Evolutionary conservation across 1,284 basidiomycete genomes (phyloP).

Genomic region (Ustilago nuda): DNA sequence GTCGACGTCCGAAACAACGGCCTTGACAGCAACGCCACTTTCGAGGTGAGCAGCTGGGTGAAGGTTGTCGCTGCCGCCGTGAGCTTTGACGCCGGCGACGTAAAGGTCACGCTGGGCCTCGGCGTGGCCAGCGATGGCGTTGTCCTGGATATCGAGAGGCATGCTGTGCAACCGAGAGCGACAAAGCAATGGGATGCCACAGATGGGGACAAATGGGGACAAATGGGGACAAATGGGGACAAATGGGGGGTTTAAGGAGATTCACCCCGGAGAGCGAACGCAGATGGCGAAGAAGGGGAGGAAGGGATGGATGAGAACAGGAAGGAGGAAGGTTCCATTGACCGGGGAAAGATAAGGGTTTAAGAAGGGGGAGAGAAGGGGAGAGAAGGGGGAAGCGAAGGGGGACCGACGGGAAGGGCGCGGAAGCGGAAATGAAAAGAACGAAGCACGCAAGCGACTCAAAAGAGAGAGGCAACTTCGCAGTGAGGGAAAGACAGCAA

Average conservation of each 20-base stretch:
- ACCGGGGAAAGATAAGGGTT: background rate
- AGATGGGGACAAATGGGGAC: too few species aligned
- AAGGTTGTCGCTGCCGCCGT: constrained; percentile 30
- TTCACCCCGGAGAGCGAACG: background rate
- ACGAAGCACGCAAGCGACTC: constrained; percentile 12
- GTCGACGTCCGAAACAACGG: constrained; percentile 37
- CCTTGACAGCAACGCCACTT: constrained; percentile 29
- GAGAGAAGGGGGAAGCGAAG: background rate
- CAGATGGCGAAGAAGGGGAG: background rate
- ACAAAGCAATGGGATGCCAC: background rate
- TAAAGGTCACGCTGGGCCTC: constrained; percentile 45
- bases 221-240: too few species aligned
- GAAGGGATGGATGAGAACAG: background rate
- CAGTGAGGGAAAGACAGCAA: too few species aligned
- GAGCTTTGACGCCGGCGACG: constrained; percentile 40
- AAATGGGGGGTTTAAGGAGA: too few species aligned
- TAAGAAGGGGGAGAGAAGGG: constrained; percentile 7
- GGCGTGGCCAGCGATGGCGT: constrained; percentile 44
- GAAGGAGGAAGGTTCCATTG: background rate
- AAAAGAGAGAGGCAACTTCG: background rate
- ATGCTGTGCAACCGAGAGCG: constrained; percentile 18
- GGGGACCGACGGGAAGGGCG: background rate
- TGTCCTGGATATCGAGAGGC: constrained; percentile 48
- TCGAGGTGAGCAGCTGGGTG: constrained; percentile 55
- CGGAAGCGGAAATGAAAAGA: constrained; percentile 6